Conservation (phyloP, 2,329 filamentous ascomycete species). For the Myriosclerotinia curreyana region DNA sequence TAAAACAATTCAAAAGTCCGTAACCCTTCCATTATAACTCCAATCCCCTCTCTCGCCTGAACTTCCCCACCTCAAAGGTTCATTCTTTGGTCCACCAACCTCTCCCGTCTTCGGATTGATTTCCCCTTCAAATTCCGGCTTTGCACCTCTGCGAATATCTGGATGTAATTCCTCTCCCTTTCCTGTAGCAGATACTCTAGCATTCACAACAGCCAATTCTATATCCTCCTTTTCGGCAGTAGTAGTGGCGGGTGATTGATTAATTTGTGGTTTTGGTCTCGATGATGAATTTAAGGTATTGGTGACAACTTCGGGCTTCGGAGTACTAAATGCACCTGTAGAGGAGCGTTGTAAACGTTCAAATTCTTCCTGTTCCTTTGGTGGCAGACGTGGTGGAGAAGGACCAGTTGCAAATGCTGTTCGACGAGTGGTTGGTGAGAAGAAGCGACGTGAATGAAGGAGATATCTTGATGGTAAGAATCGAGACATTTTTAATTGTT, state of each 20-base stretch:
- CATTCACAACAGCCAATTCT: constrained; percentile 38
- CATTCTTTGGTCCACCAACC: constrained; percentile 95
- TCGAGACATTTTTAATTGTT: constrained; percentile 32
- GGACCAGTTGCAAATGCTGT: constrained; percentile 53
- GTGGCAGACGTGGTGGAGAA: constrained; percentile 79
- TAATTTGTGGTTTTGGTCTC: constrained; percentile 43
- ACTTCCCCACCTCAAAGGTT: constrained; percentile 83
- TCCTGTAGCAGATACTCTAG: constrained; percentile 51
- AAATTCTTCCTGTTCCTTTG: constrained; percentile 85
- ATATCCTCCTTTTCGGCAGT: constrained; percentile 29
- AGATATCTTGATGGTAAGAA: constrained; percentile 33
- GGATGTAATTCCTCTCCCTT: constrained; percentile 66
- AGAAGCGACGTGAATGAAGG: constrained; percentile 35
- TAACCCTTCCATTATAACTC: constrained; percentile 94
- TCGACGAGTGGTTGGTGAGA: constrained; percentile 33
- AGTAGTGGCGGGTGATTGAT: constrained; percentile 46
- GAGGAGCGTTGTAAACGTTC: constrained; percentile 78
- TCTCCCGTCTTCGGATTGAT: constrained; percentile 91
- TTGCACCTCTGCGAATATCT: constrained; percentile 70
- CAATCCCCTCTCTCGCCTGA: constrained; percentile 63
- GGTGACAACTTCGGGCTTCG: constrained; percentile 33
- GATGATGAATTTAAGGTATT: constrained; percentile 34
- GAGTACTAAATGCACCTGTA: constrained; percentile 74
- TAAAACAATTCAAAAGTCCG: constrained; percentile 65
- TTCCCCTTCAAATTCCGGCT: constrained; percentile 91